Base-by-base conservation (phyloP, 2,329 filamentous ascomycete species). In the Apiospora rasikravindrae region DNA sequence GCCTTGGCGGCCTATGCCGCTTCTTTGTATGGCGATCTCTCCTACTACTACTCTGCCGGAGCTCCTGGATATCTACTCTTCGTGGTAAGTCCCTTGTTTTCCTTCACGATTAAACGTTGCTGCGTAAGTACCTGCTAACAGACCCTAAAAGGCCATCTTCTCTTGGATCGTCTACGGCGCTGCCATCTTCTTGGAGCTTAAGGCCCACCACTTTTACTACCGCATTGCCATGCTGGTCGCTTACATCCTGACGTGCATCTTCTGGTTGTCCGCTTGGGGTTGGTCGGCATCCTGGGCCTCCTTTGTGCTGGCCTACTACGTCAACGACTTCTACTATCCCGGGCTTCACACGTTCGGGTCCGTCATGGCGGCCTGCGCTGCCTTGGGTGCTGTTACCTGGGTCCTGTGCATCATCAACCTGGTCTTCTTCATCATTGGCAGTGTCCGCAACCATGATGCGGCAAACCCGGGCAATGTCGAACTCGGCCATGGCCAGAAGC, bases 1-100 rank as follows among this genome's bases (percentile, higher is more conserved):
- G 82, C 81, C 44, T 77, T 86, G 5, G 79, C 81, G 66, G 84
- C 81, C 26, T 86, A 84, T 74, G 79, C 82, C 14, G 67, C 84
- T 19, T 82, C 83, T 2, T 73, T 85, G 19, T 80, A 80, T 22
- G 76, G 76, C 22, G 72, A 73, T 22, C 70, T 73, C 22, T 75
- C 71, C 2, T 69, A 72, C 49, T 77, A 77, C 66, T 76, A 78
- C 71, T 78, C 78, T 67, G 75, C 78, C 4, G 82, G 82, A 4
- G 80, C 83, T 5, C 80, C 81, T 2, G 83, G 82, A 47, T 85
- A 87, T 73, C 78, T 86, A 61, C 83, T 86, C 73, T 87, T 87
- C 72, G 82, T 85, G 47, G 86, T 88, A 75, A 78, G 84, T 76
- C 66, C 77, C 74, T 57, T 73, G 77, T 8, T 24, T 71, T 74